Base-by-base conservation (phyloP, 768 basidiomycete species). In the Tephrocybe sp. region DNA sequence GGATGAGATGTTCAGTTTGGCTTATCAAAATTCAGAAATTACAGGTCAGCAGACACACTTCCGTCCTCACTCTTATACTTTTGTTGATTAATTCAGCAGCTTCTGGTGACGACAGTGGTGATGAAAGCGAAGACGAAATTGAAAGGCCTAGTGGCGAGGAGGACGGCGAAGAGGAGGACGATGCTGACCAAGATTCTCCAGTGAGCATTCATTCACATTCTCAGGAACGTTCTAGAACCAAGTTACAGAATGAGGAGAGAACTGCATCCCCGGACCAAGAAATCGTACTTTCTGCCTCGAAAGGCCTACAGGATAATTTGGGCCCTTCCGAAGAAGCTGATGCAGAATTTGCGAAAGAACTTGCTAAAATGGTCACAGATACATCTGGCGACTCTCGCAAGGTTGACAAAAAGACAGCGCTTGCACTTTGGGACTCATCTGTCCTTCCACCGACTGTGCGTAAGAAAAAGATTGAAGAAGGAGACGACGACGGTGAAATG, bases 331-430 rank as follows among this genome's bases (percentile, higher is more conserved):
- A 92, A 57, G 93, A 95, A 62, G 93, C 89, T 17, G 90, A 96
- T 41, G 89, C 85, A 2, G 96, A 95, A 28, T 99, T 99, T 62
- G 90, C 88, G 8, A 93, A 93, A 65, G 97, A 98, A 65, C 80
- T 99, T 17, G 93, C 96, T 2, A 98, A 90, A 72, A 85, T 99
- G 73, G 85, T 98, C 42, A 93, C 90, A 0, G 93, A 96, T 59
- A 86, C 83, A 14, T 90, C 92, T 15, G 70, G 80, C 0, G 93
- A 97, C 58, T 81, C 87, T 3, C 77, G 92, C 58, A 91, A 88
- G 62, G 84, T 93, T 18, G 94, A 97, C 64, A 88, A 90, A 69
- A 91, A 88, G 68, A 86, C 90, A 1, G 91, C 90, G 0, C 78
- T 86, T 17, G 87, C 87, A 0, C 78, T 95, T 53, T 96, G 93